Percentiles rank a stretch among this genome's conserved stretches.
Evolutionary conservation across 2,329 filamentous ascomycete genomes (phyloP).

Genomic region (Fusarium oligoseptatum): DNA sequence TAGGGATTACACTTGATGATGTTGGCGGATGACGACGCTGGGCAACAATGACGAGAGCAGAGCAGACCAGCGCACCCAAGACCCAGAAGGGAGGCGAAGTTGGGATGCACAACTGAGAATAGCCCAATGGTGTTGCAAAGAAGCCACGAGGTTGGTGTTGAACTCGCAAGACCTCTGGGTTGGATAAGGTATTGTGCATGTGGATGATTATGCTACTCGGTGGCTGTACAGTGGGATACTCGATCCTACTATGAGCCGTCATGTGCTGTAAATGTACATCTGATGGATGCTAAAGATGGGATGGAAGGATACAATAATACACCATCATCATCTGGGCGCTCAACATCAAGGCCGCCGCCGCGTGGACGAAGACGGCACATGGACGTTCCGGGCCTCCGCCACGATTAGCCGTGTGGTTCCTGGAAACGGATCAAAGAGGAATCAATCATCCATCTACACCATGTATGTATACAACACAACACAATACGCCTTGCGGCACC

Average conservation of each 20-base stretch:
- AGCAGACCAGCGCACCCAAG: constrained; percentile 1
- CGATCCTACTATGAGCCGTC: constrained; percentile 1
- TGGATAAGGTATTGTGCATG: not conserved
- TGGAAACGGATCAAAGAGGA: not conserved
- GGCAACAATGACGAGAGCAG: constrained; percentile 11
- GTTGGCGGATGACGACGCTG: constrained; percentile 39
- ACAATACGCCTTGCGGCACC: constrained; percentile 2
- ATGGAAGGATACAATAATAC: not conserved
- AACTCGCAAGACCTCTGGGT: constrained; percentile 17
- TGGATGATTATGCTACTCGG: constrained; percentile 11
- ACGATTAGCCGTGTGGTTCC: constrained; percentile 3
- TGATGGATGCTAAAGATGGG: not conserved
- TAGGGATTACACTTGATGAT: constrained; percentile 19
- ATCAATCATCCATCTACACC: not conserved
- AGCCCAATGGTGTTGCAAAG: not conserved
- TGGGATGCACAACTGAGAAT: not conserved
- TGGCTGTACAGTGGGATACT: not conserved
- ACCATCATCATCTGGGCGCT: not conserved
- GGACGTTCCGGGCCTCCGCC: constrained; percentile 5
- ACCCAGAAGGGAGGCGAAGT: constrained; percentile 12
- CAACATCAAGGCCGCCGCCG: not conserved
- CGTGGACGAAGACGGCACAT: constrained; percentile 8
- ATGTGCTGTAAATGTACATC: constrained; percentile 1
- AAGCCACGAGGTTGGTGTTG: constrained; percentile 35
- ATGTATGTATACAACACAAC: not conserved